Conservation (phyloP, 2,329 filamentous ascomycete genomes). For the Botrytis fabae region DNA sequence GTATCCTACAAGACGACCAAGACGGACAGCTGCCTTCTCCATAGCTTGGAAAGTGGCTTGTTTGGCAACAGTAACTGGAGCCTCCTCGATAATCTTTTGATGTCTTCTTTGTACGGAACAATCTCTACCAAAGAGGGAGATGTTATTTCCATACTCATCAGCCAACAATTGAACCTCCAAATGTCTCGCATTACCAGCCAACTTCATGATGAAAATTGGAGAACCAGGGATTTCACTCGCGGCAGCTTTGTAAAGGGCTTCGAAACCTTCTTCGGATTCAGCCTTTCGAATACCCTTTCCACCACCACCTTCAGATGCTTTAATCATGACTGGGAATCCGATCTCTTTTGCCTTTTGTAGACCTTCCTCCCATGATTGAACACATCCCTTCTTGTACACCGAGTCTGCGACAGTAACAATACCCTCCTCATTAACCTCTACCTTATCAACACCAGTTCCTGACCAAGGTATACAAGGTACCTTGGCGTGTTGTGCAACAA, state of each 20-base stretch:
- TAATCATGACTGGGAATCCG: conserved; percentile 99
- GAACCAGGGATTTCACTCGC: conserved; percentile 97
- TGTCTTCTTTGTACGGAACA: conserved; percentile 97
- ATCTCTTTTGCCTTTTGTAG: conserved; percentile 83
- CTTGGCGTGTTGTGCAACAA: conserved; percentile 93
- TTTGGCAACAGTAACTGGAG: conserved; percentile 94
- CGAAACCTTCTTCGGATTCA: conserved; percentile 78
- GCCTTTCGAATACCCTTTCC: conserved; percentile 99
- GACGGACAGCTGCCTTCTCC: conserved; percentile 93
- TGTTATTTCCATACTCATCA: conserved; percentile 99
- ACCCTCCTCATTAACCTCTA: conserved; percentile 74
- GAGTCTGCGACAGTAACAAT: conserved; percentile 91
- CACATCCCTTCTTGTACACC: conserved; percentile 87
- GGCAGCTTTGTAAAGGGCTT: conserved; percentile 87
- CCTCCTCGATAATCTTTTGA: conserved; percentile 99
- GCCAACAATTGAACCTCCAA: conserved; percentile 96
- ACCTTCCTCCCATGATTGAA: conserved; percentile 85
- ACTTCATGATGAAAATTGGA: conserved; percentile 99
- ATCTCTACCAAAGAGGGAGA: conserved; percentile 97
- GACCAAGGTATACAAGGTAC: conserved; percentile 99
- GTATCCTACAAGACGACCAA: conserved; percentile 93
- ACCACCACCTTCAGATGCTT: conserved; percentile 98
- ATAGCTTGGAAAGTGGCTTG: conserved; percentile 87
- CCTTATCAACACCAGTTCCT: conserved; percentile 83
- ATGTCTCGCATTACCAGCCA: conserved; percentile 93